Base-by-base conservation (phyloP, 768 basidiomycete species). In the Favolaschia claudopus region DNA sequence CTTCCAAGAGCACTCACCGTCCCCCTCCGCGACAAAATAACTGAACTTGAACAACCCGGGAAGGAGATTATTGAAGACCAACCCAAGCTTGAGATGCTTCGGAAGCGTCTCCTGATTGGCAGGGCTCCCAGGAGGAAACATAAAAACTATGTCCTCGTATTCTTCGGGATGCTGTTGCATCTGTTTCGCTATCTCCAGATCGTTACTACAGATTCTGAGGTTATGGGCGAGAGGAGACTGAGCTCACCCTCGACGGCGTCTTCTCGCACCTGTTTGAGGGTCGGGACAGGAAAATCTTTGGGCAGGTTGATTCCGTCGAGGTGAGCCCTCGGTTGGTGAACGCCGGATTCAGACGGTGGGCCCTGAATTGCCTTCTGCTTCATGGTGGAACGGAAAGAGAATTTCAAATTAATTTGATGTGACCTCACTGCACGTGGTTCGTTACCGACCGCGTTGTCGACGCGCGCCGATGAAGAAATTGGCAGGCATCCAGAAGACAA, bases 31-130 rank as follows among this genome's bases (percentile, higher is more conserved):
- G 22, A 39, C 56, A 36, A 69, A 66, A 47, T 66, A 67, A n/a
- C 53, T 44, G 47, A 67, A 69, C 29, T 46, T 58, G 54, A 67
- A 70, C n/a, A 69, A 46, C 33, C 45, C 51, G 17, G 40, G 31
- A 7, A 61, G 28, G 13, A 51, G 42, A 17, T 20, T 45, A n/a
- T 58, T 58, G 7, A 58, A 58, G 10, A 58, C 34, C 13, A 58
- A 36, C 1, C 27, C 42, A 17, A 52, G 49, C 25, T 45, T 51
- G 42, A 45, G 55, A 17, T 46, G 55, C 14, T 24, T 20, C 15
- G 55, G 55, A 12, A 57, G 47, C 7, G 32, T 20, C n/a, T 50
- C 40, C 33, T 10, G 10, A 37, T 50, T 51, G 15, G 25, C 55
- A 15, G 17, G 17, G 46, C 25, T 36, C 14, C 48, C 56, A 1